phyloP scores from a whole-genome alignment of 768 basidiomycete species.

The Chalciporus piperatus region DNA sequence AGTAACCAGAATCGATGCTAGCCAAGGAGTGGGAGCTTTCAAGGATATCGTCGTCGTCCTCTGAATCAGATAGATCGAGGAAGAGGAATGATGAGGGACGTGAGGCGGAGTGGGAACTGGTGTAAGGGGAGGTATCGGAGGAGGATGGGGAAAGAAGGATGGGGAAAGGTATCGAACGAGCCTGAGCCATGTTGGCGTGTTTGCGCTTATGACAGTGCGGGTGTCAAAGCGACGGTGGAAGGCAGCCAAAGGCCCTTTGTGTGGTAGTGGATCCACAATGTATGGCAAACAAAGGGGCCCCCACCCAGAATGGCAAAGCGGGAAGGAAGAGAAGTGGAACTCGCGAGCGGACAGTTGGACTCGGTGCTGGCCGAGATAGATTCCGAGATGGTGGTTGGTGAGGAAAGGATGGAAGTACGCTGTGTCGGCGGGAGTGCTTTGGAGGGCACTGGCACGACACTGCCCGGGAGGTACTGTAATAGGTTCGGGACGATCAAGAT shows the following conservation, averaged over 20 bases:
- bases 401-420: not conserved
- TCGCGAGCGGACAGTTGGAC: not conserved
- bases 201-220: conserved; percentile 10
- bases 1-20: conserved; percentile 32
- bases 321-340: conserved; percentile 2
- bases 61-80: conserved; percentile 3
- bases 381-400: not conserved
- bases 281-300: conserved; percentile 21
- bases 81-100: conserved; percentile 18
- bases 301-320: not conserved
- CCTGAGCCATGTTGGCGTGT: conserved; percentile 17
- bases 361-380: no score
- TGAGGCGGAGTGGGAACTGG: conserved; percentile 15
- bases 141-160: conserved; percentile 12
- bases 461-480: no score
- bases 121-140: conserved; percentile 10
- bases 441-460: no score
- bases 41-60: not conserved
- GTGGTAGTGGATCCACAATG: conserved; percentile 4
- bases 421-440: conserved; percentile 2
- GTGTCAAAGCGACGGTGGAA: conserved; percentile 24
- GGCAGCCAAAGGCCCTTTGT: conserved; percentile 27
- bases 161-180: conserved; percentile 12
- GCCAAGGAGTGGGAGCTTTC: conserved; percentile 19
- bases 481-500: conserved; percentile 4